These are phyloP conservation scores for Curvularia verruculosa DNA, from an alignment of 2,329 filamentous ascomycete genomes.

Conservation along the genomic window DNA sequence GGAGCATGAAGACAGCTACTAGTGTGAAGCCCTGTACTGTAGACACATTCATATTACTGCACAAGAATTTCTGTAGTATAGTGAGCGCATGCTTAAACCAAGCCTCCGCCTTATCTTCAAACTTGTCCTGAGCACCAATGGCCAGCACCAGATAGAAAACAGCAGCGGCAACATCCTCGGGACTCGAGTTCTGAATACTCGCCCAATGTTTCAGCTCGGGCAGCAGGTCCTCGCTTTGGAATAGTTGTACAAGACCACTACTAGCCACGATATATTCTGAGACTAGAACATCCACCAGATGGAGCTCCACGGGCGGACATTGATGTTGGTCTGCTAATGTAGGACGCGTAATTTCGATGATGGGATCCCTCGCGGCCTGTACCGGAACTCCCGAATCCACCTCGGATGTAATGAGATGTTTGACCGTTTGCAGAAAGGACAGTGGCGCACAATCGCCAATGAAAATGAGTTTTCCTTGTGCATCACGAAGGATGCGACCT, in stretches of 20 bases:
- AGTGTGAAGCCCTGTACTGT: slow-evolving; percentile 60
- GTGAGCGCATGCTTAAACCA: slow-evolving; percentile 57
- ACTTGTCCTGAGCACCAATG: slow-evolving; percentile 55
- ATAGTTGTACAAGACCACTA: slow-evolving; percentile 57
- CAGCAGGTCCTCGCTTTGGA: slow-evolving; percentile 49
- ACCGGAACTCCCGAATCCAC: slow-evolving; percentile 33
- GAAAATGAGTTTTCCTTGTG: slow-evolving; percentile 61
- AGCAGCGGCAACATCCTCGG: slow-evolving; percentile 53
- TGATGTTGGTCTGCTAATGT: slow-evolving; percentile 29
- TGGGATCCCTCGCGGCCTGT: slow-evolving; percentile 37
- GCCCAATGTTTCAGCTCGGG: slow-evolving; percentile 39
- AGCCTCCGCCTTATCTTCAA: slow-evolving; percentile 53
- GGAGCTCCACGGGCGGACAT: slow-evolving; percentile 33
- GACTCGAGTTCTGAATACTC: slow-evolving; percentile 10
- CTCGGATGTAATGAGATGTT: slow-evolving; percentile 55
- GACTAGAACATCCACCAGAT: slow-evolving; percentile 52
- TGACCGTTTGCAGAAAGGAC: slow-evolving; percentile 60
- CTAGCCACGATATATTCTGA: slow-evolving; percentile 55
- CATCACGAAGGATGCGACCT: slow-evolving; percentile 57
- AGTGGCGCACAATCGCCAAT: slow-evolving; percentile 61
- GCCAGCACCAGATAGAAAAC: slow-evolving; percentile 60
- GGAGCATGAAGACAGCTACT: slow-evolving; percentile 60
- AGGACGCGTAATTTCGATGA: slow-evolving; percentile 40
- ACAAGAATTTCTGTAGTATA: slow-evolving; percentile 54
- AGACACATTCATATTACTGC: slow-evolving; percentile 56